These are phyloP conservation scores for Bruguiera sexangula DNA, from an alignment of 345 rosid genomes.

Conservation along the genomic window DNA sequence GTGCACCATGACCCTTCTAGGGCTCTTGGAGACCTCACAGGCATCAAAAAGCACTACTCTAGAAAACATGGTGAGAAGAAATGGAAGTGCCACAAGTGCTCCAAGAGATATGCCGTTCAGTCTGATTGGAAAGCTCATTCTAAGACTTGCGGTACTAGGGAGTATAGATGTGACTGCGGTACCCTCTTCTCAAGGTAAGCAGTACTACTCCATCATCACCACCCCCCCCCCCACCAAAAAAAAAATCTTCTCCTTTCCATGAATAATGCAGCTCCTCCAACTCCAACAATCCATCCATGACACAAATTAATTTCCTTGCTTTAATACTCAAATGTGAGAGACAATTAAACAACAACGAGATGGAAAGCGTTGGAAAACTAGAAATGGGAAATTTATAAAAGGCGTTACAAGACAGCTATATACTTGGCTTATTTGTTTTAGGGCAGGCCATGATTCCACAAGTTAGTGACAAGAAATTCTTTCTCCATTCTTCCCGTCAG, in stretches of 20 bases:
- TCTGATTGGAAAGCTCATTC: constrained; percentile 32
- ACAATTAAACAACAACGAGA: background rate
- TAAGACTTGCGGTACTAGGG: constrained; percentile 20
- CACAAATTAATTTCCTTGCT: no score
- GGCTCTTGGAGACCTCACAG: constrained; percentile 29
- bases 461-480: background rate
- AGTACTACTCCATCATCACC: background rate
- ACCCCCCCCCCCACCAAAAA: background rate
- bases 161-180: constrained; percentile 24
- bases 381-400: background rate
- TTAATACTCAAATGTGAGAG: no score
- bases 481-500: background rate
- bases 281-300: no score
- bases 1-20: constrained; percentile 29
- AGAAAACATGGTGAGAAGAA: constrained; percentile 30
- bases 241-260: no score
- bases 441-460: background rate
- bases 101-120: constrained; percentile 23
- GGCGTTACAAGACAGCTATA: background rate
- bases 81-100: constrained; percentile 28
- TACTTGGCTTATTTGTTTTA: background rate
- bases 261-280: no score
- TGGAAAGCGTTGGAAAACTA: background rate
- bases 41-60: constrained; percentile 22
- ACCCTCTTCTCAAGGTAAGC: constrained; percentile 25